Conservation (phyloP, 148 eudicot genomes). For the Talinum fruticosum region DNA sequence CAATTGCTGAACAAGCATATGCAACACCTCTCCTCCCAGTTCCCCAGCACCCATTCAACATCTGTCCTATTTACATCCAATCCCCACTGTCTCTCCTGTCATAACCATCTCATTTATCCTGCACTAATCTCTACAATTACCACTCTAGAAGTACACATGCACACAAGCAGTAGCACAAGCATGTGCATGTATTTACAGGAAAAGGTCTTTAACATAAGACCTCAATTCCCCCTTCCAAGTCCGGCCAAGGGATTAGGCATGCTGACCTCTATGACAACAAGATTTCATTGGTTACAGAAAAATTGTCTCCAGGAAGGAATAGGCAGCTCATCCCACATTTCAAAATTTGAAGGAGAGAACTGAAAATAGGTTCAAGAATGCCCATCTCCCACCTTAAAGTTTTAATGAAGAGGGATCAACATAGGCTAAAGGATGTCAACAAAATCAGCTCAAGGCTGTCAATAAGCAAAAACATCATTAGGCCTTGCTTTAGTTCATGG, state of each 20-base stretch:
- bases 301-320: background rate
- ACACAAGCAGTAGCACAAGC: background rate
- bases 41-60: background rate
- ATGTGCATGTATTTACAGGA: background rate
- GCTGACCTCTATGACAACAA: background rate
- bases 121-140: background rate
- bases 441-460: background rate
- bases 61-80: background rate
- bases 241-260: background rate
- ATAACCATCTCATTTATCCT: background rate
- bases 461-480: background rate
- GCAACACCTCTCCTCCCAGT: background rate
- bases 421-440: background rate
- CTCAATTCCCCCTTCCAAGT: background rate
- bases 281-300: background rate
- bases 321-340: background rate
- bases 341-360: background rate
- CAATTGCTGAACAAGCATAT: background rate
- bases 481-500: background rate
- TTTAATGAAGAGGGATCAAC: background rate
- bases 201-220: background rate
- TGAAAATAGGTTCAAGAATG: background rate
- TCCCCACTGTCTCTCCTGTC: background rate
- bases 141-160: background rate
- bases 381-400: background rate